Percentiles rank a stretch among this genome's conserved stretches.
These are phyloP conservation scores for Gamarada debralockiae DNA, from an alignment of 495 filamentous ascomycete genomes.

Conservation along the genomic window DNA sequence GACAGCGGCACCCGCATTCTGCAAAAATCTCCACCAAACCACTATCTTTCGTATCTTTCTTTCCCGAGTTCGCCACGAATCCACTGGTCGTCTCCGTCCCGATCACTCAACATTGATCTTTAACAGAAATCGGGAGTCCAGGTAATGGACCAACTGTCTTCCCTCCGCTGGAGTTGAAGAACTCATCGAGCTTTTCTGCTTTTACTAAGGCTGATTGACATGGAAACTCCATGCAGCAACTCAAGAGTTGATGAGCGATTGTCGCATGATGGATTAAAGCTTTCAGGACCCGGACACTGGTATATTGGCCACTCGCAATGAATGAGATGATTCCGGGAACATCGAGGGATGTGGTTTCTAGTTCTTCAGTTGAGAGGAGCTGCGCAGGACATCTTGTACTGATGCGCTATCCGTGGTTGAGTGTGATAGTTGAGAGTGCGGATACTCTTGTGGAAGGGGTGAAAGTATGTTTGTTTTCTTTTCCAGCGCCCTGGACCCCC, in stretches of 20 bases:
- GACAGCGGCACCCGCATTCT: constrained; percentile 44
- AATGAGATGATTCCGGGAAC: background rate
- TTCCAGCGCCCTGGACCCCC: background rate
- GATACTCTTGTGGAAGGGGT: background rate
- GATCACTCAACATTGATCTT: constrained; percentile 59
- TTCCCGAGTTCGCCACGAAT: constrained; percentile 41
- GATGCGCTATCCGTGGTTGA: background rate
- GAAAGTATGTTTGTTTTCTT: background rate
- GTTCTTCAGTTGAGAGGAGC: background rate
- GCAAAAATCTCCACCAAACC: constrained; percentile 41
- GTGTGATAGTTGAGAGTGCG: background rate
- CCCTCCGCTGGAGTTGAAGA: constrained; percentile 32
- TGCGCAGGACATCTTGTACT: background rate
- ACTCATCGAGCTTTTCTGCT: constrained; percentile 50
- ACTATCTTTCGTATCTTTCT: constrained; percentile 39
- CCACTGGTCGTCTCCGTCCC: constrained; percentile 52
- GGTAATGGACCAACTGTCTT: constrained; percentile 55
- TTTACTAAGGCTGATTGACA: constrained; percentile 53
- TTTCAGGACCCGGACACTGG: background rate
- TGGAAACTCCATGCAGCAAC: constrained; percentile 59
- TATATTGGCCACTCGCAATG: background rate
- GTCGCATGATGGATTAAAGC: background rate
- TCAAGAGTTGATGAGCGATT: constrained; percentile 34
- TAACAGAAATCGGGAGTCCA: constrained; percentile 60
- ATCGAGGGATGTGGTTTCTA: background rate